Evolutionary conservation across 352 stramenopile species (phyloP), one percentile per base, ranked within the genome.

Genomic region (Pythium diclinum): DNA sequence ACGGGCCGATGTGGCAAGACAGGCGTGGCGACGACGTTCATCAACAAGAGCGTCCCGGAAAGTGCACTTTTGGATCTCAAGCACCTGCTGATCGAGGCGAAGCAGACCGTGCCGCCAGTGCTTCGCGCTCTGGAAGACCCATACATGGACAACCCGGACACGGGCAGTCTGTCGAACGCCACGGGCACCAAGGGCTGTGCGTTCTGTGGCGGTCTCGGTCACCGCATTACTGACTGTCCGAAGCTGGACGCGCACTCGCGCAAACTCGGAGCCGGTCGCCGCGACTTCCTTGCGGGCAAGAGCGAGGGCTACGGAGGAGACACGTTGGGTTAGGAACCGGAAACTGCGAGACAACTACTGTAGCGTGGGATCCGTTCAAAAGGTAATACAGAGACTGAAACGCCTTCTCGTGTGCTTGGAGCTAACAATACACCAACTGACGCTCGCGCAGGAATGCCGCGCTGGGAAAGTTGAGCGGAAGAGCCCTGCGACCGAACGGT

Each of bases 1-100:
- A 99, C 97, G 9, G 97, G 97, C 40, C 96, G 97, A 40, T 98
- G 95, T 69, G 97, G 97, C 10, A 99, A 99, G 73, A 99, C 97
- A 2, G 85, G 85, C 34, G 96, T 99, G 0, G 97, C 97, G 1
- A 99, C 97, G 11, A 99, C 97, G 3, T 99, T 99, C 65, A 99
- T 99, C 76, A 99, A 99, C 79, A 99, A 99, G 77, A 92, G 85
- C 56, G 85, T 96, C 5, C 83, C 83, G 0, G 95, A 99, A 74
- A 98, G 94, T 21, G 96, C 95, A 3, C 75, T 99, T 14, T 73
- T 99, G 49, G 97, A 99, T 87, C 81, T 99, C 9, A 99, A 99
- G 73, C 96, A 99, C 74, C 68, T 99, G 64, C 87, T 99, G 13
- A 92, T 97, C 19, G 97, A 99, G 74, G 97, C 97, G 3, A 98